Percentiles rank a stretch among this genome's conserved stretches.
These are phyloP conservation scores for Corylus avellana DNA, from an alignment of 306 rosid species.

Conservation along the genomic window DNA sequence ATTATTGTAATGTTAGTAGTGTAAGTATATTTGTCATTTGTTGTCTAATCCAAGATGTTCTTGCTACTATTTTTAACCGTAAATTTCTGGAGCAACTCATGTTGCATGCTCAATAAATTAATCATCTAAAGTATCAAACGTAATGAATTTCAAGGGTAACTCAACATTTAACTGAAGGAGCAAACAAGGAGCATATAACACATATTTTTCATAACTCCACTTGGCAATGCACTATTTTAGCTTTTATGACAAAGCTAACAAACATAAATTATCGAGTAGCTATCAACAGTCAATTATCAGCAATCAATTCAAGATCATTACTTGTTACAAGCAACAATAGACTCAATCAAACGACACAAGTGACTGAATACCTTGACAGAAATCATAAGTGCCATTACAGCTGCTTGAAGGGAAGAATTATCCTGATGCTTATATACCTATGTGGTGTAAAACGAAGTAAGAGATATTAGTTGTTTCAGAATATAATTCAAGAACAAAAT, in stretches of 20 bases:
- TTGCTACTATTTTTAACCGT: not conserved
- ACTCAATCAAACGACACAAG: not conserved
- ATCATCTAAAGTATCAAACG: not conserved
- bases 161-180: not conserved
- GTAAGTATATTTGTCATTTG: not conserved
- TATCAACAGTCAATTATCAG: not conserved
- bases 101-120: not conserved
- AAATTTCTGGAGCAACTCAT: not conserved
- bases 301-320: not conserved
- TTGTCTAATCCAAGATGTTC: not conserved
- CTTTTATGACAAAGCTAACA: not conserved
- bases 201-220: not conserved
- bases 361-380: constrained; percentile 5
- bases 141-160: not conserved
- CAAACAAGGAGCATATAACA: not conserved
- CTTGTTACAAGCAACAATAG: not conserved
- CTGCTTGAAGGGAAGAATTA: constrained; percentile 4
- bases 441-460: not conserved
- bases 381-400: constrained; percentile 1
- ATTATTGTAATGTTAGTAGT: not conserved
- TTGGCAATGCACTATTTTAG: not conserved
- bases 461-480: not conserved
- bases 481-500: not conserved
- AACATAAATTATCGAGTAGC: not conserved
- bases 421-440: not conserved